A percentile compares a stretch with the other conserved stretches of the same genome.
These are phyloP conservation scores for Melanomma pulvis-pyrius DNA, from an alignment of 495 filamentous ascomycete genomes.

Conservation along the genomic window DNA sequence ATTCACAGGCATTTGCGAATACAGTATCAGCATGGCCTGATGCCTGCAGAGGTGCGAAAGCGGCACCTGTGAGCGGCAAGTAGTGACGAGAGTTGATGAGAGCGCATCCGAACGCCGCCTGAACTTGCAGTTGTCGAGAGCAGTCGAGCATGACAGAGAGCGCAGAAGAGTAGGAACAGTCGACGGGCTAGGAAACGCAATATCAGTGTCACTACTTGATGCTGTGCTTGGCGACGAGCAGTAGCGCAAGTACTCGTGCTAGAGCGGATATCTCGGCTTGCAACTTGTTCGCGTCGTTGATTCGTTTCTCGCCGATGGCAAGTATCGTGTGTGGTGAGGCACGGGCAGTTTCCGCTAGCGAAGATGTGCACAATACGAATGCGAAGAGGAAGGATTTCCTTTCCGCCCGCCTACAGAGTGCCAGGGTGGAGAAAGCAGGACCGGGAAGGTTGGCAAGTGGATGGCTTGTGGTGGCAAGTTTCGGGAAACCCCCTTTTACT, in stretches of 20 bases:
- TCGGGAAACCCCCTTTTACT: slow-evolving; percentile 17
- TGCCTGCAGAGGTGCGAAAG: slow-evolving; percentile 22
- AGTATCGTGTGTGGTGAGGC: slow-evolving; percentile 16
- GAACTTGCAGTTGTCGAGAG: slow-evolving; percentile 1
- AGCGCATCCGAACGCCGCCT: neutral
- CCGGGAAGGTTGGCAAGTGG: neutral
- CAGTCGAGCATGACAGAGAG: neutral
- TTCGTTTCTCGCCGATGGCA: neutral
- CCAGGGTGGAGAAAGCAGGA: neutral
- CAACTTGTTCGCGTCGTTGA: neutral
- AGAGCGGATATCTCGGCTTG: slow-evolving; percentile 18
- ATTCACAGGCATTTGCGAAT: neutral
- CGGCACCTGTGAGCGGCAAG: slow-evolving; percentile 14
- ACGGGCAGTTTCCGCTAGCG: slow-evolving; percentile 28
- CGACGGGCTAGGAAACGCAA: neutral
- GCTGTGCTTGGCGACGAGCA: neutral
- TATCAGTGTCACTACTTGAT: slow-evolving; percentile 9
- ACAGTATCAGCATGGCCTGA: slow-evolving; percentile 20
- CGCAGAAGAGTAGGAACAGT: slow-evolving; percentile 5
- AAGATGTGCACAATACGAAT: neutral
- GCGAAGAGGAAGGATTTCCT: neutral
- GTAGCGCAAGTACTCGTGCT: neutral
- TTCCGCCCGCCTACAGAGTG: neutral
- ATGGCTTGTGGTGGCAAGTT: neutral
- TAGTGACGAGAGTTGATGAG: neutral